Evolutionary conservation across 2,329 filamentous ascomycete species (phyloP), one percentile per base, ranked within the genome.

Genomic region (Colletotrichum musae): DNA sequence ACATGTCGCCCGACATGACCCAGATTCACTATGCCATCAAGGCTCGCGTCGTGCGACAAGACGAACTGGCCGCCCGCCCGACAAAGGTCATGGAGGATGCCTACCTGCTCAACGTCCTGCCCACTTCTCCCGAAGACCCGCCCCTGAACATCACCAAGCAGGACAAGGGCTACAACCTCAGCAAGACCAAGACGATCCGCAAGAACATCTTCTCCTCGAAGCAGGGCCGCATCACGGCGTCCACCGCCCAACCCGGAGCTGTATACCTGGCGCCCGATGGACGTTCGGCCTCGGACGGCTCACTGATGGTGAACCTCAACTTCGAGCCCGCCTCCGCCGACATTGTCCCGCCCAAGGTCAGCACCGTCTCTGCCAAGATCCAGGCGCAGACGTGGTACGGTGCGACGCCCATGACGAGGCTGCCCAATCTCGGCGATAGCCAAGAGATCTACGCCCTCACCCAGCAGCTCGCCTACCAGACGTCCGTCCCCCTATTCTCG

Each of bases 1-100:
- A 90, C 72, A 81, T 88, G 73, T 78, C 86, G 0, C 88, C 88
- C 0, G 79, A 85, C 50, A 89, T 88, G 86, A 82, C 86, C 18
- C 80, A 82, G 16, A 80, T 89, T 45, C 82, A 88, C 73, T 90
- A 90, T 75, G 74, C 74, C 56, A 77, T 90, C 75, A 84, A 84
- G 73, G 87, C 85, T 10, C 81, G 85, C 41, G 77, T 83, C 16
- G 75, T 79, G 52, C 75, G 73, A 73, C 79, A 77, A 67, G 78
- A 76, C 64, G 79, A 75, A 7, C 28, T 71, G 21, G 73, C 56
- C 18, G 71, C 58, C 39, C 70, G 62, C 32, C 74, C 75, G 9
- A 66, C 72, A 51, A 80, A 80, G 71, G 61, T 83, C 41, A 77
- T 85, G 65, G 84, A 87, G 65, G 77, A 77, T 18, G 76, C 78